A percentile compares a stretch with the other conserved stretches of the same genome.
Conservation (phyloP, 352 stramenopile species). For the Phytopythium sindhum region DNA sequence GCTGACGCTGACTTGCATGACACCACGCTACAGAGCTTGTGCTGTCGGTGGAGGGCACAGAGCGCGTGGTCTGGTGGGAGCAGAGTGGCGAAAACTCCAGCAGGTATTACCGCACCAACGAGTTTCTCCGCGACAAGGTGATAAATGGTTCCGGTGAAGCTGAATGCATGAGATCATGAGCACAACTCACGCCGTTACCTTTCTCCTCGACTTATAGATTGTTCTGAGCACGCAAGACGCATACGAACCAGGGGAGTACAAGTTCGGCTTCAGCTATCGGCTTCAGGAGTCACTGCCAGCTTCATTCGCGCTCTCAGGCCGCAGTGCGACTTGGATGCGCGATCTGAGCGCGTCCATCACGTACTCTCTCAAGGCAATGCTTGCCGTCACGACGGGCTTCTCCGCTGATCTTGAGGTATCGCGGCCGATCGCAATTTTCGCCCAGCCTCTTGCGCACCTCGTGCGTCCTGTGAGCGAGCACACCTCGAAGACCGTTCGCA, state of each 20-base stretch:
- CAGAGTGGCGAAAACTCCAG: not conserved
- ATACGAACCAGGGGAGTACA: slow-evolving; percentile 36
- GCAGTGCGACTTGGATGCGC: slow-evolving; percentile 21
- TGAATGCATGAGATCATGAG: too few species aligned
- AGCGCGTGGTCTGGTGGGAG: not conserved
- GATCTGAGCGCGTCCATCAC: slow-evolving; percentile 61
- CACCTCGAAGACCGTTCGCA: slow-evolving; percentile 18
- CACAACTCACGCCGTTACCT: too few species aligned
- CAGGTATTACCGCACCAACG: not conserved
- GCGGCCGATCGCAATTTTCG: slow-evolving; percentile 19
- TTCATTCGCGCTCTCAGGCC: slow-evolving; percentile 33
- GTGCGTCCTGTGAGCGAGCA: slow-evolving; percentile 17
- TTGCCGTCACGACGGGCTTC: slow-evolving; percentile 66
- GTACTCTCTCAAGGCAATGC: slow-evolving; percentile 59
- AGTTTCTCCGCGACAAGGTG: not conserved
- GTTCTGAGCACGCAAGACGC: not conserved
- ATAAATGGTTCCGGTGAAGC: too few species aligned
- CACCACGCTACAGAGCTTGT: not conserved
- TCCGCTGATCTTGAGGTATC: slow-evolving; percentile 58
- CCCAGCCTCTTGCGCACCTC: slow-evolving; percentile 18
- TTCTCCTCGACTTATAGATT: not conserved
- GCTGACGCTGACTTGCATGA: too few species aligned
- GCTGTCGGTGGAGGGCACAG: not conserved
- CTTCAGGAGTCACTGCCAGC: slow-evolving; percentile 43
- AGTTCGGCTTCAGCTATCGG: slow-evolving; percentile 60